Conservation (phyloP, 805 yeast genomes). For the Candida hungchunana region DNA sequence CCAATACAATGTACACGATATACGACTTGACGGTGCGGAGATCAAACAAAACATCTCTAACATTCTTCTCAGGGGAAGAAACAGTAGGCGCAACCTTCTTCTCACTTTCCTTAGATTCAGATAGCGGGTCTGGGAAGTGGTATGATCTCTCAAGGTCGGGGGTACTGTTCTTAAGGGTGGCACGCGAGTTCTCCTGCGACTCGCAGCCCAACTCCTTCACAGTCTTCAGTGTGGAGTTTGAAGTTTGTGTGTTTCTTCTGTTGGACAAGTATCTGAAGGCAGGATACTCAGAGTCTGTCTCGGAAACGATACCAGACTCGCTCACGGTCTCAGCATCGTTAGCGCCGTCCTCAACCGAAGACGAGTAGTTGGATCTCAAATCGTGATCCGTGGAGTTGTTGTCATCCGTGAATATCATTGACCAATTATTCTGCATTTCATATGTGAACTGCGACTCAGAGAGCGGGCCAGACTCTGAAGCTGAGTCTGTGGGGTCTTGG, state of each 20-base stretch:
- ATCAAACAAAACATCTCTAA: neutral
- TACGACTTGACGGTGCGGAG: conserved; percentile 6
- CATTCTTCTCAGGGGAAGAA: neutral
- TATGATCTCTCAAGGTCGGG: conserved; percentile 2
- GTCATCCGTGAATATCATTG: conserved; percentile 28
- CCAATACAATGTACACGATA: conserved; percentile 12
- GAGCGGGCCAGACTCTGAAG: conserved; percentile 6
- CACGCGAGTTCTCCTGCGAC: conserved; percentile 8
- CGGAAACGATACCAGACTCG: conserved; percentile 17
- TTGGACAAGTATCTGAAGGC: conserved; percentile 5
- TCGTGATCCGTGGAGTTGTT: conserved; percentile 27
- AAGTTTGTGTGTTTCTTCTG: conserved; percentile 1
- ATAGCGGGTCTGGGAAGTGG: conserved; percentile 10
- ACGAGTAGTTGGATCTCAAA: conserved; percentile 21
- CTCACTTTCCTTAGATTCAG: neutral
- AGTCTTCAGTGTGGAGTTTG: conserved; percentile 6
- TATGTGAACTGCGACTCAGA: conserved; percentile 17
- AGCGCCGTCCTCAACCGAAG: conserved; percentile 15
- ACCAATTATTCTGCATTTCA: conserved; percentile 26
- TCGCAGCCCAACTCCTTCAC: neutral
- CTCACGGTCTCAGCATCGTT: conserved; percentile 7
- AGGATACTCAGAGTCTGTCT: conserved; percentile 18
- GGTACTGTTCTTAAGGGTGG: conserved; percentile 3
- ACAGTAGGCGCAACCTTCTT: conserved; percentile 1
- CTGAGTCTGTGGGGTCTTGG: conserved; percentile 1